A percentile compares a stretch with the other conserved stretches of the same genome.
These are phyloP conservation scores for Erysimum cheiri DNA, from an alignment of 441 rosid genomes.

Conservation along the genomic window DNA sequence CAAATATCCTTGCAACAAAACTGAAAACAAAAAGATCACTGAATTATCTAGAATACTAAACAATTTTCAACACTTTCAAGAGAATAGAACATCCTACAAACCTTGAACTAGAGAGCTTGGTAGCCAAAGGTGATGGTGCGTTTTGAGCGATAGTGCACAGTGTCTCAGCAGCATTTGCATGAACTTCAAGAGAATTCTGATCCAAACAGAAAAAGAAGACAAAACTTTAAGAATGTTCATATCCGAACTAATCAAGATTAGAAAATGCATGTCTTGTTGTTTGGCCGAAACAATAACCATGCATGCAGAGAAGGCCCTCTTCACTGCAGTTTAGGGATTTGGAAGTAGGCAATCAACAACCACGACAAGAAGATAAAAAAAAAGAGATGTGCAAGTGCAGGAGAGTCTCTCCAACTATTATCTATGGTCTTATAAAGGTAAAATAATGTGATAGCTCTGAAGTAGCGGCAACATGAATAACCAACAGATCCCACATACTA, in stretches of 20 bases:
- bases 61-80: neutral
- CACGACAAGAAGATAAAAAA: constrained; percentile 14
- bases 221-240: constrained; percentile 36
- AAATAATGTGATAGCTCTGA: constrained; percentile 9
- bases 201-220: constrained; percentile 38
- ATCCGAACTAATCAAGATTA: constrained; percentile 8
- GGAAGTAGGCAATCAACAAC: constrained; percentile 15
- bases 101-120: constrained; percentile 93
- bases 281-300: constrained; percentile 13
- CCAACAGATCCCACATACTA: constrained; percentile 24
- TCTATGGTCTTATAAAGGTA: constrained; percentile 14
- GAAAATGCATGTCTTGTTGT: constrained; percentile 8
- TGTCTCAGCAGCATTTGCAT: constrained; percentile 94
- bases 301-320: constrained; percentile 1
- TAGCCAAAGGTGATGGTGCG: constrained; percentile 88
- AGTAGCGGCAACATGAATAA: constrained; percentile 24
- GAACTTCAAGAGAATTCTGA: constrained; percentile 88
- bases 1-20: constrained; percentile 87
- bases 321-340: neutral
- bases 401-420: constrained; percentile 14
- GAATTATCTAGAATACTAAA: constrained; percentile 10
- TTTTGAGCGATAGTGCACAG: constrained; percentile 89
- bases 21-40: constrained; percentile 52
- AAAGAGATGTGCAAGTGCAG: constrained; percentile 17
- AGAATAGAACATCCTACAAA: constrained; percentile 41